Evolutionary conservation across 2,329 filamentous ascomycete species (phyloP), one percentile per base, ranked within the genome.

Genomic region (Cordyceps cateniannulata): DNA sequence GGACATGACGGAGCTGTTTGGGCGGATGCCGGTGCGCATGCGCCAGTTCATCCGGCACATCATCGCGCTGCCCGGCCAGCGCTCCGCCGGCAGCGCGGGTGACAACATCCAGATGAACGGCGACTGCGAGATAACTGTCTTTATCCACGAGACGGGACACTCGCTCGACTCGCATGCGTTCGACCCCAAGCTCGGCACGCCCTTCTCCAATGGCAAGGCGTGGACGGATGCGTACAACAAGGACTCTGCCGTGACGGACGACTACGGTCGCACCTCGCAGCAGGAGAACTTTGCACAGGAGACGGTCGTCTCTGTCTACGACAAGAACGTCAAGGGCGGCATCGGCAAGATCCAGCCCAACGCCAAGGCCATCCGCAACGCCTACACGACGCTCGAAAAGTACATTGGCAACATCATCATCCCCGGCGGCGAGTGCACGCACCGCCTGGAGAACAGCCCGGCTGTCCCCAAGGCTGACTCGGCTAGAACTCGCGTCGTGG

Each of bases 1-100:
- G 3, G 63, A 66, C 25, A 69, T 72, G 65, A 63, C 68, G 14
- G 65, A 67, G 45, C 59, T 69, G 27, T 71, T 71, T 38, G 70
- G 69, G 12, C 66, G 68, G 27, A 32, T 72, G 14, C 71, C 71
- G 12, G 59, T 72, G 14, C 66, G 65, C 52, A 71, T 69, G 63
- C 65, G 71, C 8, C 60, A 66, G 35, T 68, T 65, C 47, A 62
- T 71, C 22, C 63, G 66, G 24, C 65, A 68, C 60, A 58, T 68
- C 25, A 66, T 69, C 48, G 66, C 65, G 20, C 52, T 68, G 9
- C 66, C 67, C n/a, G 66, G 64, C 24, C 62, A 57, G 51, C 52
- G 56, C 24, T 63, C 63, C 10, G 65, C 62, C 24, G 55, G 60
- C 40, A 62, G 59, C 62, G 52, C 47, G 25, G 64, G 63, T 44